A percentile compares a stretch with the other conserved stretches of the same genome.
phyloP scores from a whole-genome alignment of 352 stramenopile genomes.

The Pythium sukuiense region DNA sequence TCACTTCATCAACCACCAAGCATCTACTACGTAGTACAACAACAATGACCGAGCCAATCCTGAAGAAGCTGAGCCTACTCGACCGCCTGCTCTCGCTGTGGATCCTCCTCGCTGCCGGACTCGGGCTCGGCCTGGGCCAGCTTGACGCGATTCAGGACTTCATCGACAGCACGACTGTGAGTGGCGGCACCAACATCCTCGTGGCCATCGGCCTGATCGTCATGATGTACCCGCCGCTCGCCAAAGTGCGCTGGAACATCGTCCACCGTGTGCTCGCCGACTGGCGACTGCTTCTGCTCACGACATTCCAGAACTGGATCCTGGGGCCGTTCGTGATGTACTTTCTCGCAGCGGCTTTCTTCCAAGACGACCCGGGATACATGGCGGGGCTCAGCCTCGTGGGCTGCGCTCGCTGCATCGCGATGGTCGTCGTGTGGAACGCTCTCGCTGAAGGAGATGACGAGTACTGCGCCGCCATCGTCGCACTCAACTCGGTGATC shows the following conservation, averaged over 20 bases:
- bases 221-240: slow-evolving; percentile 67
- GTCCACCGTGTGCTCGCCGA: slow-evolving; percentile 40
- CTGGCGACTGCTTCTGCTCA: slow-evolving; percentile 50
- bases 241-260: slow-evolving; percentile 51
- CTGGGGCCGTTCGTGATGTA: slow-evolving; percentile 58
- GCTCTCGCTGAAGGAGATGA: slow-evolving; percentile 54
- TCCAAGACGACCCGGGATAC: slow-evolving; percentile 48
- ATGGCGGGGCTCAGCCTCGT: slow-evolving; percentile 67
- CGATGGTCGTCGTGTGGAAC: slow-evolving; percentile 86
- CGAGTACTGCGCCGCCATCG: slow-evolving; percentile 64
- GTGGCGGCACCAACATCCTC: slow-evolving; percentile 46
- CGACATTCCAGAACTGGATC: slow-evolving; percentile 60
- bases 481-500: slow-evolving; percentile 65
- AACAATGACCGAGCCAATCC: slow-evolving; percentile 6
- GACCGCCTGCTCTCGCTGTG: slow-evolving; percentile 50
- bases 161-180: slow-evolving; percentile 49
- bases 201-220: slow-evolving; percentile 46
- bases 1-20: no score
- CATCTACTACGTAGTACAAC: background rate
- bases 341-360: slow-evolving; percentile 45
- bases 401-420: slow-evolving; percentile 68
- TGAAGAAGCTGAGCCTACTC: slow-evolving; percentile 33
- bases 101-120: slow-evolving; percentile 40
- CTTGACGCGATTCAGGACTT: slow-evolving; percentile 34
- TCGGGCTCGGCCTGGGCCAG: slow-evolving; percentile 39